These are phyloP conservation scores for Sapria himalayana DNA, from an alignment of 345 rosid genomes.

Conservation along the genomic window DNA sequence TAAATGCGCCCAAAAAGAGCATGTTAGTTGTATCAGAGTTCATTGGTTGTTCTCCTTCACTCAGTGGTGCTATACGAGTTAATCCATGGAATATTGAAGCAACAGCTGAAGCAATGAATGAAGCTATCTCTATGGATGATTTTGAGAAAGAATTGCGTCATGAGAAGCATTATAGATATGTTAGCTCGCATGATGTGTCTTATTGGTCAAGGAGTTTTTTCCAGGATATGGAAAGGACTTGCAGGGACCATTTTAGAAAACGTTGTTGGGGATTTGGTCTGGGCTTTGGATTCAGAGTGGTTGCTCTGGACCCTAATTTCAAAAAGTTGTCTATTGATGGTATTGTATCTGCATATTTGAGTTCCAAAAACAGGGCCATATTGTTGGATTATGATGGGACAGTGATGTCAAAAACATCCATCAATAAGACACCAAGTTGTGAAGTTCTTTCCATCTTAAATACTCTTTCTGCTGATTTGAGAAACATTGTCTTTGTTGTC, in stretches of 20 bases:
- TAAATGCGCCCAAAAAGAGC: constrained; percentile 33
- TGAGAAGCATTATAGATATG: constrained; percentile 82
- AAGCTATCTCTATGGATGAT: constrained; percentile 41
- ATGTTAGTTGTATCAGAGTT: constrained; percentile 64
- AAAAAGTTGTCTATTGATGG: constrained; percentile 32
- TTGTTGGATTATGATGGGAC: constrained; percentile 60
- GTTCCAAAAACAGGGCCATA: constrained; percentile 42
- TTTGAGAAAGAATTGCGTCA: constrained; percentile 62
- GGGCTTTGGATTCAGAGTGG: constrained; percentile 59
- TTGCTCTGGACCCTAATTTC: constrained; percentile 55
- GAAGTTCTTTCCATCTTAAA: constrained; percentile 33
- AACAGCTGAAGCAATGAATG: constrained; percentile 58
- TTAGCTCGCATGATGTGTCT: constrained; percentile 53
- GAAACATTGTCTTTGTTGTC: constrained; percentile 38
- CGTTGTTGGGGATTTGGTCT: constrained; percentile 62
- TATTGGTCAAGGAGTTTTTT: constrained; percentile 60
- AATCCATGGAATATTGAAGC: constrained; percentile 61
- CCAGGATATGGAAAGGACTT: constrained; percentile 57
- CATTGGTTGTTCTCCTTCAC: constrained; percentile 75
- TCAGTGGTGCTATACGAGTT: constrained; percentile 56
- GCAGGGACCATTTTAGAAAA: constrained; percentile 52
- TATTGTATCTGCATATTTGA: constrained; percentile 30
- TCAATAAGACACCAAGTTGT: constrained; percentile 37
- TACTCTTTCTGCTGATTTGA: constrained; percentile 28
- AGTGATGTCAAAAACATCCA: constrained; percentile 44